These are phyloP conservation scores for Brassica nigra DNA, from an alignment of 345 rosid species.

Conservation along the genomic window DNA sequence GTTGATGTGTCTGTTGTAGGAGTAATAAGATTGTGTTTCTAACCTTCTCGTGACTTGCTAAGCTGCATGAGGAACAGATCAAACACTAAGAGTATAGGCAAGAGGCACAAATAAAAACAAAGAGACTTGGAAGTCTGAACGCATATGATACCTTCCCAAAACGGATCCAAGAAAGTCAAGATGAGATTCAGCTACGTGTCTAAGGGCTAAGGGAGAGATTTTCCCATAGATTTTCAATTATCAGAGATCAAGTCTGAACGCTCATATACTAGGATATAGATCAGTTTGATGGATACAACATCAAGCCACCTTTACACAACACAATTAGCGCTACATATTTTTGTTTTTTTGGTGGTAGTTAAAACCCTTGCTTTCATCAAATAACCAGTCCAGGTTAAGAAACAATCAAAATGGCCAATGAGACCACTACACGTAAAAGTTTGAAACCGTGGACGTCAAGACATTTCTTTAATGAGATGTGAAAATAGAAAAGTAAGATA, in stretches of 20 bases:
- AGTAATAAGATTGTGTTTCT: no score
- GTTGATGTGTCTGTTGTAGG: background rate
- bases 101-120: background rate
- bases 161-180: conserved; percentile 48
- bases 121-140: no score
- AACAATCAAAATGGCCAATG: no score
- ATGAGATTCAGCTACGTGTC: conserved; percentile 42
- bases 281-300: background rate
- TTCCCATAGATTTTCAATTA: conserved; percentile 12
- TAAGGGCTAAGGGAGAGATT: conserved; percentile 36
- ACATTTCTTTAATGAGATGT: background rate
- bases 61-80: no score
- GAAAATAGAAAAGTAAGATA: no score
- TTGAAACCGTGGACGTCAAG: background rate
- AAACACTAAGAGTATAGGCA: background rate
- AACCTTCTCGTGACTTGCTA: no score
- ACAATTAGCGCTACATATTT: no score
- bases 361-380: no score
- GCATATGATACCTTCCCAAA: conserved; percentile 44
- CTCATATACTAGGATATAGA: background rate
- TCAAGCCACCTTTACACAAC: no score
- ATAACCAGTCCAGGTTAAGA: no score
- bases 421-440: no score
- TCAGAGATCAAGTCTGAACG: background rate
- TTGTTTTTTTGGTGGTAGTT: no score